Conservation (phyloP, 2,329 filamentous ascomycete genomes). For the Microdochium paspali region DNA sequence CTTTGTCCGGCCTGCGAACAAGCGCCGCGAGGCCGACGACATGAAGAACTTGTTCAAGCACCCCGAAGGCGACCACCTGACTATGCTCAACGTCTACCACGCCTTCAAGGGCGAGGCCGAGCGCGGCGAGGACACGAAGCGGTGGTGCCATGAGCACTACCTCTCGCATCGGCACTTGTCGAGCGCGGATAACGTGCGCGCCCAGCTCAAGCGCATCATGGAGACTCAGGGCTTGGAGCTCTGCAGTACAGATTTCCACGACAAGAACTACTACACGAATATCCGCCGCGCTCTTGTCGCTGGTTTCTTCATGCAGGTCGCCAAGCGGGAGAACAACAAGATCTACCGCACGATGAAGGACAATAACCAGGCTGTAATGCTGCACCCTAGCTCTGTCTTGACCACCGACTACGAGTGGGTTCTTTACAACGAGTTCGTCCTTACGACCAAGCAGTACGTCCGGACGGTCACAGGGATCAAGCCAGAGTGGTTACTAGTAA, state of each 20-base stretch:
- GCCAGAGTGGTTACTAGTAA: slow-evolving; percentile 87
- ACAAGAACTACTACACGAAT: slow-evolving; percentile 98
- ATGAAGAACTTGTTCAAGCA: slow-evolving; percentile 96
- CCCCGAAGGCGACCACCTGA: slow-evolving; percentile 88
- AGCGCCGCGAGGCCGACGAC: slow-evolving; percentile 86
- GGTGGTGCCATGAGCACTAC: slow-evolving; percentile 97
- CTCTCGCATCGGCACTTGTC: slow-evolving; percentile 80
- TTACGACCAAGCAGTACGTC: slow-evolving; percentile 97
- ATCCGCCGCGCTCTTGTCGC: slow-evolving; percentile 86
- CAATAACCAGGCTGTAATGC: slow-evolving; percentile 82
- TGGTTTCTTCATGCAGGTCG: slow-evolving; percentile 99
- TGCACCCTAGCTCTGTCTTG: slow-evolving; percentile 89
- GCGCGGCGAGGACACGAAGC: slow-evolving; percentile 61
- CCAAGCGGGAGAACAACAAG: slow-evolving; percentile 85
- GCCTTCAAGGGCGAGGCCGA: slow-evolving; percentile 75
- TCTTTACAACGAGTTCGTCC: slow-evolving; percentile 94
- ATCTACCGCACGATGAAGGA: slow-evolving; percentile 95
- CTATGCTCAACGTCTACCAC: slow-evolving; percentile 94
- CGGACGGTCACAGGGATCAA: slow-evolving; percentile 85
- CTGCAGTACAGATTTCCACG: slow-evolving; percentile 78
- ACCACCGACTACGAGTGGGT: slow-evolving; percentile 91
- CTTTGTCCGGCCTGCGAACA: slow-evolving; percentile 77
- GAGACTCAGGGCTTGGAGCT: slow-evolving; percentile 82
- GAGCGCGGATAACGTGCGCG: slow-evolving; percentile 87
- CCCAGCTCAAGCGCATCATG: slow-evolving; percentile 93